A percentile compares a stretch with the other conserved stretches of the same genome.
Conservation (phyloP, 1,284 basidiomycete species). For the Dichomitus squalens region DNA sequence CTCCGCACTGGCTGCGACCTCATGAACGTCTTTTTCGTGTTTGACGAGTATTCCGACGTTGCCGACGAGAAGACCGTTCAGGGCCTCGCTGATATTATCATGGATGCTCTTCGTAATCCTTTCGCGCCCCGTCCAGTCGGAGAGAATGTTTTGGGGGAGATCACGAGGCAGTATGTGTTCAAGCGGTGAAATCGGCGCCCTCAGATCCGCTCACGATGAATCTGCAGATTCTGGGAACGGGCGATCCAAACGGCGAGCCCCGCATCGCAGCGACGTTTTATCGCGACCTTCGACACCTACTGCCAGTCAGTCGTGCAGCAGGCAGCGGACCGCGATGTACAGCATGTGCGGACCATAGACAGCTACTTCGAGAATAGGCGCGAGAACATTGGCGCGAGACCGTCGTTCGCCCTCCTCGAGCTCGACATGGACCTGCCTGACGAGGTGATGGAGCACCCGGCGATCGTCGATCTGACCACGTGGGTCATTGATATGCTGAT, state of each 20-base stretch:
- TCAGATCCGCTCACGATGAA: too few relatives aligned
- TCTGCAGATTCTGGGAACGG: slow-evolving; percentile 28
- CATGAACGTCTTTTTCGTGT: slow-evolving; percentile 45
- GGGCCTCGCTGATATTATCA: slow-evolving; percentile 26
- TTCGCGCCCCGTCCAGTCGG: neutral
- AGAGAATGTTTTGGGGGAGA: neutral
- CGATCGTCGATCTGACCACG: slow-evolving; percentile 29
- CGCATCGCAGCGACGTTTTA: slow-evolving; percentile 23
- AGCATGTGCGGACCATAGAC: slow-evolving; percentile 32
- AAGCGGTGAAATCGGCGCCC: too few relatives aligned
- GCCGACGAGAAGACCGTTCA: slow-evolving; percentile 28
- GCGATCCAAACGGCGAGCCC: slow-evolving; percentile 19
- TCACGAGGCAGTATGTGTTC: slow-evolving; percentile 6
- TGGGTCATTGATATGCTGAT: slow-evolving; percentile 24
- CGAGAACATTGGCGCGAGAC: slow-evolving; percentile 35
- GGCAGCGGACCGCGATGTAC: slow-evolving; percentile 30
- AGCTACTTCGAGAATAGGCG: slow-evolving; percentile 36
- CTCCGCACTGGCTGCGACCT: slow-evolving; percentile 38
- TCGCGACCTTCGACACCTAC: slow-evolving; percentile 26
- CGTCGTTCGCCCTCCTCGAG: slow-evolving; percentile 38
- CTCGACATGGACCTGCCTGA: slow-evolving; percentile 37
- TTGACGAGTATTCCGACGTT: slow-evolving; percentile 45
- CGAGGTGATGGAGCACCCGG: slow-evolving; percentile 36
- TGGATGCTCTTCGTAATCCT: neutral
- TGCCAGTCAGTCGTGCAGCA: slow-evolving; percentile 36